A percentile compares a stretch with the other conserved stretches of the same genome.
These are phyloP conservation scores for Euphorbia tirucalli DNA, from an alignment of 345 rosid genomes.

Conservation along the genomic window DNA sequence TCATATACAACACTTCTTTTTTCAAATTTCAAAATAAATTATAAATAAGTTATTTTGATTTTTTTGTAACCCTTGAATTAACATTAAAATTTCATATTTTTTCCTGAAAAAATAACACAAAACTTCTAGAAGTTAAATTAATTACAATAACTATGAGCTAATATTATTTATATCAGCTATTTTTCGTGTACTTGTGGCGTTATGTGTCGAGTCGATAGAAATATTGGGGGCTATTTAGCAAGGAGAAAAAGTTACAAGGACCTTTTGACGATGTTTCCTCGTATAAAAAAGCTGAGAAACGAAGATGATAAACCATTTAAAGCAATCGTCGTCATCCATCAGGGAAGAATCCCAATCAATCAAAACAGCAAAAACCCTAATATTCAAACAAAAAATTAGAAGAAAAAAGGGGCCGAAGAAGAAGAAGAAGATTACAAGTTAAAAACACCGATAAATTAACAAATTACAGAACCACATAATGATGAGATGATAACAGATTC, in stretches of 20 bases:
- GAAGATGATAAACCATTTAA: neutral
- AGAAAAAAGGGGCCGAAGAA: neutral
- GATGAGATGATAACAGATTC: slow-evolving; percentile 5
- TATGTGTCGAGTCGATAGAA: neutral
- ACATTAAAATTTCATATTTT: too few species aligned
- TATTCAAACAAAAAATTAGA: neutral
- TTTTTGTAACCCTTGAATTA: too few species aligned
- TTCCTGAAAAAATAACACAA: too few species aligned
- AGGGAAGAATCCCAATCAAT: neutral
- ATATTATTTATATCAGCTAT: too few species aligned
- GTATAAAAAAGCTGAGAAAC: neutral
- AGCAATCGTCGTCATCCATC: slow-evolving; percentile 7
- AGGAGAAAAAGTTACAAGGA: neutral
- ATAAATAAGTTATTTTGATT: too few species aligned
- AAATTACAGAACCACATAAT: neutral
- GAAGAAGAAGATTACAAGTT: neutral
- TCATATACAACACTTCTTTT: too few species aligned
- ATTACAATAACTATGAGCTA: too few species aligned
- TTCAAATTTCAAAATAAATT: too few species aligned
- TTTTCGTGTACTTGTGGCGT: too few species aligned
- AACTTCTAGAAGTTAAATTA: too few species aligned
- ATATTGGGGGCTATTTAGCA: neutral
- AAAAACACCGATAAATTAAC: neutral
- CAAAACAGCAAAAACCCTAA: slow-evolving; percentile 14
- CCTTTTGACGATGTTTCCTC: neutral